Conservation (phyloP, 805 yeast genomes). For the Wickerhamomyces canadensis region DNA sequence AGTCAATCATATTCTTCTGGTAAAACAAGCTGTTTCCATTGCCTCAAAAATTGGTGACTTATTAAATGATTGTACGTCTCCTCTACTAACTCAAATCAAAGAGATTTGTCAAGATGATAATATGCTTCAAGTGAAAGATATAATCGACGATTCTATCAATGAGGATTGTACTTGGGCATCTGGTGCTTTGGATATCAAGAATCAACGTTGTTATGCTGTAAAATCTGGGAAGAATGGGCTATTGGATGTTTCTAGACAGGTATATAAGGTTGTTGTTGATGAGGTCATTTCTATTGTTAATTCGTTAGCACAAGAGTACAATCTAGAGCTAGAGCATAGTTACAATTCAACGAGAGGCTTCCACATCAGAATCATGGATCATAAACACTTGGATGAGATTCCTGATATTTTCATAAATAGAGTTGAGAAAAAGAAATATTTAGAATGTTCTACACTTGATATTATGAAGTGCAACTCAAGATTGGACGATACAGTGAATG, state of each 20-base stretch:
- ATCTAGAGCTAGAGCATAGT: constrained; percentile 24
- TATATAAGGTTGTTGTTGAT: constrained; percentile 33
- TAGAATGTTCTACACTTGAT: constrained; percentile 37
- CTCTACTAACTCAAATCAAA: constrained; percentile 25
- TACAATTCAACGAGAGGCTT: constrained; percentile 36
- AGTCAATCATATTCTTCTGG: constrained; percentile 35
- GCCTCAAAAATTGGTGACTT: constrained; percentile 14
- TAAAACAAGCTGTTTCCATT: constrained; percentile 30
- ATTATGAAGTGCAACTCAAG: constrained; percentile 36
- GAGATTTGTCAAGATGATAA: constrained; percentile 24
- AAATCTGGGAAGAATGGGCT: constrained; percentile 40
- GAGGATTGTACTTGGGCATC: constrained; percentile 40
- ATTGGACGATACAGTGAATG: constrained; percentile 33
- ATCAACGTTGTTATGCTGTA: constrained; percentile 40
- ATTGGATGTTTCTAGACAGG: constrained; percentile 37
- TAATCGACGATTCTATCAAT: constrained; percentile 31
- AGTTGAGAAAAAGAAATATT: constrained; percentile 23
- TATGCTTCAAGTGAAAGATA: constrained; percentile 16
- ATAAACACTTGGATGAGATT: constrained; percentile 14
- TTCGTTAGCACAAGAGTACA: constrained; percentile 18
- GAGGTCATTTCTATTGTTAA: constrained; percentile 29
- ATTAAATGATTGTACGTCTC: constrained; percentile 11
- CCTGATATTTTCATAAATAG: constrained; percentile 32
- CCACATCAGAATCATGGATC: constrained; percentile 26
- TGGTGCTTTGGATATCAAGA: constrained; percentile 33